phyloP scores from a whole-genome alignment of 768 basidiomycete genomes.

The Exsudoporus frostii region DNA sequence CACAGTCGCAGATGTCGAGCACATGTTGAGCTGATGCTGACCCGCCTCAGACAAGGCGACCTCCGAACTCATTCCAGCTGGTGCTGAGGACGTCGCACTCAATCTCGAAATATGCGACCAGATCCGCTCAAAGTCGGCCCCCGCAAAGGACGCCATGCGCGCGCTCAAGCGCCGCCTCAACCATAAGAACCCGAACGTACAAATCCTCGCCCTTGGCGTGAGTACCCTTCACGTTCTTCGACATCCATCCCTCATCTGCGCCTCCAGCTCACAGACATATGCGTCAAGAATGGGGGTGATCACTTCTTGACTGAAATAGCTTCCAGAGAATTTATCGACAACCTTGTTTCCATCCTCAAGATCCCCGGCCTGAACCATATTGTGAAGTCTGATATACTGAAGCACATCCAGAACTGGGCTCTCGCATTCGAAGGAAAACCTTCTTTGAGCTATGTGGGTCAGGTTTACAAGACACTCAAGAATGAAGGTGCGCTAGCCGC shows the following conservation, averaged over 20 bases:
- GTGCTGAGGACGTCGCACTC: constrained; percentile 86
- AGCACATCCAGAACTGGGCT: constrained; percentile 91
- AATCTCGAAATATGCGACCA: constrained; percentile 97
- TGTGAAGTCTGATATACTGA: constrained; percentile 76
- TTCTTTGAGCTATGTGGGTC: constrained; percentile 66
- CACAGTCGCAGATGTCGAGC: constrained; percentile 1
- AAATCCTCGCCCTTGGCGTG: constrained; percentile 81
- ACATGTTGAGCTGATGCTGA: constrained; percentile 8
- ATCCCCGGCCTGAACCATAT: constrained; percentile 72
- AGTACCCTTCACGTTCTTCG: constrained; percentile 31
- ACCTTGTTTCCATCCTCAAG: constrained; percentile 85
- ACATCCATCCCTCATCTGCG: constrained; percentile 1
- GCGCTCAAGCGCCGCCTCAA: constrained; percentile 82
- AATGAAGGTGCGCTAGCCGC: constrained; percentile 58
- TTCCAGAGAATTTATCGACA: constrained; percentile 91
- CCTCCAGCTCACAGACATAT: constrained; percentile 77
- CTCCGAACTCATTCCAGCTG: constrained; percentile 79
- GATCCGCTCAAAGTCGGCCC: constrained; percentile 86
- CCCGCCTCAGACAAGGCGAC: constrained; percentile 84
- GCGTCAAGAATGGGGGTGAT: constrained; percentile 97
- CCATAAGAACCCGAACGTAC: constrained; percentile 96
- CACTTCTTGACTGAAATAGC: constrained; percentile 81
- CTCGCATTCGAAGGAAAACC: constrained; percentile 83
- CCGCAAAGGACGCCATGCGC: constrained; percentile 84
- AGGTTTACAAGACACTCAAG: constrained; percentile 75